Base-by-base conservation (phyloP, 83 land plant genomes). In the Thuja plicata region DNA sequence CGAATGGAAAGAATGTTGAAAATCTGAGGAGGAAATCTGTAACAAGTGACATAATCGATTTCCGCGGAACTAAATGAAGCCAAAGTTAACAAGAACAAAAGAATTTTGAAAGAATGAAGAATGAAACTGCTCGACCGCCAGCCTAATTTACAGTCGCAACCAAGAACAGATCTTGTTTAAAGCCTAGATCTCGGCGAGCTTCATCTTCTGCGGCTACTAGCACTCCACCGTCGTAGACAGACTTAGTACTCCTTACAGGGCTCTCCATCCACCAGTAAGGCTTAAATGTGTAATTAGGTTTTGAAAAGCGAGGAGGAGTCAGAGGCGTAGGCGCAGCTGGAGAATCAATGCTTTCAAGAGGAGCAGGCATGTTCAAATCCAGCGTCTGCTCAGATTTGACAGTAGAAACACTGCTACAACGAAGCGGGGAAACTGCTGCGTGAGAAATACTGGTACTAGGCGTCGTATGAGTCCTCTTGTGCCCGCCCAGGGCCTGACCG, bases 401-500 rank as follows among this genome's bases (percentile, higher is more conserved):
- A 66, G 30, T 27, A 66, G 73, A 66, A 66, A 6, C 3, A 24
- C 73, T 66, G 19, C 57, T 15, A 16, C 57, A 15, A 16, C 3
- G 19, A 54, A 15, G 57, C 57, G 57, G 57, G 3, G 57, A 3
- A 2, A 54, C 57, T 3, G 57, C 3, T 3, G 57, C 3, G 12
- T 54, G 57, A 54, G 57, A 54, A 54, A 54, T 16, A 54, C 57
- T 54, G 19, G 57, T 54, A 54, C 57, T 54, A 54, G 86, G 35
- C 2, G 86, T 46, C 16, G 87, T 27, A 40, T 94, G 95, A 4
- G 90, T 87, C 62, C 95, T 87, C 84, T 91, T 92, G 89, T 93
- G 95, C 6, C 94, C 95, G 21, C 95, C 95, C 6, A 94, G 89
- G 12, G 95, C 95, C 80, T 94, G 95, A 15, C 94, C 95, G 45